Base-by-base conservation (phyloP, 352 stramenopile genomes). In the Phytophthora idaei region DNA sequence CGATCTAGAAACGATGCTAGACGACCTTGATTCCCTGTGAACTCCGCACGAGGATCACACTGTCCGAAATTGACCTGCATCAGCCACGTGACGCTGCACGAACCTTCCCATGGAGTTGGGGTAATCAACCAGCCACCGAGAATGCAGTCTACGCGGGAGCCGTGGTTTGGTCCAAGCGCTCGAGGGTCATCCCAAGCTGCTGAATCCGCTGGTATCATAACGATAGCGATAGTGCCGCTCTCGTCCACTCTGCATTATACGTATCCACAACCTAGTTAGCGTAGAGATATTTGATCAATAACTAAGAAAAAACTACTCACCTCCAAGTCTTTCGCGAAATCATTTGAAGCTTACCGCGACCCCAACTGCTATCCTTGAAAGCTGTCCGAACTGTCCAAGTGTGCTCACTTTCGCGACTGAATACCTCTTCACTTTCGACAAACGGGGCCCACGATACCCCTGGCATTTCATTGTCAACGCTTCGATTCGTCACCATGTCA, bases 31-130 rank as follows among this genome's bases (percentile, higher is more conserved):
- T 57, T 74, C 4, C 76, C 78, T 2, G 79, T 87, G 62, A 92
- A 92, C 59, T 92, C 81, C 28, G 49, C 69, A 9, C 66, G 56
- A 8, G 81, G 48, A 29, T 89, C 67, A 47, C 83, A 91, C 48
- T 85, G 67, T 12, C 79, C 80, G 51, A 92, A 92, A 65, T 94
- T 91, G 28, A 70, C 78, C 56, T 94, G 82, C 75, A 90, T 85
- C n/a, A 94, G n/a, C 85, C 83, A 91, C 25, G 82, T 92, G 10
- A 92, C 80, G 0, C 70, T 83, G 48, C 81, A 92, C 2, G 80
- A 83, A 21, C 89, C 80, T 46, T 90, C 78, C 6, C 76, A 76
- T 7, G 78, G 73, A 5, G 81, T 86, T 14, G 82, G 84, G 1
- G 77, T 77, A 46, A 93, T 80, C 42, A 92, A 53, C 78, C 80